Evolutionary conservation across 1,284 basidiomycete species (phyloP).

Genomic region (Microbotryum scabiosae): DNA sequence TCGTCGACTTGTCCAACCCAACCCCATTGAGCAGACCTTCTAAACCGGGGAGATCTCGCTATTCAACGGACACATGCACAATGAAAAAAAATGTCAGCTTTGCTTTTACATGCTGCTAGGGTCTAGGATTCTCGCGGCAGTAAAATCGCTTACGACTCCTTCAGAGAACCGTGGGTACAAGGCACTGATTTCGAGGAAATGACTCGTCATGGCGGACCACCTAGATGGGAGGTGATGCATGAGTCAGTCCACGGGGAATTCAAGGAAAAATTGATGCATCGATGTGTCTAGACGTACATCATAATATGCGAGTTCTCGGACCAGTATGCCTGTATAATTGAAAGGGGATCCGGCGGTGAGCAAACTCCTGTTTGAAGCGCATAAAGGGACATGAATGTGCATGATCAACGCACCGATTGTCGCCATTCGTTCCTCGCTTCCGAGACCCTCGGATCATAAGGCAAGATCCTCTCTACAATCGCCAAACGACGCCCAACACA

Average conservation of each 20-base stretch:
- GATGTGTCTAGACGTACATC: too few relatives aligned
- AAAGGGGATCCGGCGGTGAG: too few relatives aligned
- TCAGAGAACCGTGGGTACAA: slow-evolving; percentile 10
- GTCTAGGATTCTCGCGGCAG: too few relatives aligned
- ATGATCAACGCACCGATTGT: background rate
- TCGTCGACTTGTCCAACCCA: too few relatives aligned
- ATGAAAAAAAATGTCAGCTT: too few relatives aligned
- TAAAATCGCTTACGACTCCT: slow-evolving; percentile 10
- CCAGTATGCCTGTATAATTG: background rate
- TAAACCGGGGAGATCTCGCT: slow-evolving; percentile 1
- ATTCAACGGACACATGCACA: too few relatives aligned
- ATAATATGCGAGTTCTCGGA: background rate
- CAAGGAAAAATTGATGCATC: too few relatives aligned
- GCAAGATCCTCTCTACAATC: slow-evolving; percentile 23
- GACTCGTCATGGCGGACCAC: slow-evolving; percentile 26
- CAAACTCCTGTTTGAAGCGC: too few relatives aligned
- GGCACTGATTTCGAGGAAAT: slow-evolving; percentile 24
- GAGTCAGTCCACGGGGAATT: too few relatives aligned
- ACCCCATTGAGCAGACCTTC: background rate
- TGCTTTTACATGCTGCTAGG: too few relatives aligned
- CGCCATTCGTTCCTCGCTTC: slow-evolving; percentile 23
- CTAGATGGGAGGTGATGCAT: background rate
- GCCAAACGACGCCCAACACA: background rate
- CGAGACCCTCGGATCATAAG: slow-evolving; percentile 23
- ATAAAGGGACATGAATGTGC: too few relatives aligned